Percentiles rank a stretch among this genome's conserved stretches.
phyloP scores from a whole-genome alignment of 495 filamentous ascomycete genomes.

The Talaromyces ruber region DNA sequence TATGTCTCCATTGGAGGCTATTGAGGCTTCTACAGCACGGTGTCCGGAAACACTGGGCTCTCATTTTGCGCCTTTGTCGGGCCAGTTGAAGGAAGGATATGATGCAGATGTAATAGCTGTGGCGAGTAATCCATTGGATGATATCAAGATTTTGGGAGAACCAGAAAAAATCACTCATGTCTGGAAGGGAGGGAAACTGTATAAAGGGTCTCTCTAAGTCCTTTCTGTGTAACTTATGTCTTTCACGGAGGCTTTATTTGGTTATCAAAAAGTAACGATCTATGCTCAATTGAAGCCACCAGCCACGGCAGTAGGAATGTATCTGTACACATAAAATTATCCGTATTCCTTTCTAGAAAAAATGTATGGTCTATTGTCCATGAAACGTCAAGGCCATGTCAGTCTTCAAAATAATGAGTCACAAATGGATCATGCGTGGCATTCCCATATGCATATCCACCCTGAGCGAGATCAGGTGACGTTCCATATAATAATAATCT shows the following conservation, averaged over 20 bases:
- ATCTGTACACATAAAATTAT: not conserved
- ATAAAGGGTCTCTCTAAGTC: conserved; percentile 15
- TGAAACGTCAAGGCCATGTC: too few relatives aligned
- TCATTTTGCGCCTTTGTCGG: conserved; percentile 33
- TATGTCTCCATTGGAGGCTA: conserved; percentile 41
- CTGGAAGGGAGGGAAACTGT: conserved; percentile 36
- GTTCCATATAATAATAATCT: conserved; percentile 29
- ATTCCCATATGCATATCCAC: conserved; percentile 43
- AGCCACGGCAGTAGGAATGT: not conserved
- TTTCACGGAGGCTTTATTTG: not conserved
- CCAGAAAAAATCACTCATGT: conserved; percentile 34
- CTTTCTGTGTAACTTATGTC: not conserved
- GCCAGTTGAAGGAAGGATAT: conserved; percentile 38
- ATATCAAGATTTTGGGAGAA: conserved; percentile 33
- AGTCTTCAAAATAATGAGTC: conserved; percentile 11
- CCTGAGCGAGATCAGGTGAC: conserved; percentile 33
- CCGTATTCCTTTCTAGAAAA: not conserved
- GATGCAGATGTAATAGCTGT: conserved; percentile 43
- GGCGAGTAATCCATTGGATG: conserved; percentile 31
- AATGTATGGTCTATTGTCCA: not conserved
- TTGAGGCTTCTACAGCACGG: conserved; percentile 44
- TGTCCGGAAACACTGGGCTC: conserved; percentile 32
- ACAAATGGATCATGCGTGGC: conserved; percentile 21
- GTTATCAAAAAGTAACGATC: not conserved
- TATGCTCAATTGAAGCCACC: not conserved